These are phyloP conservation scores for Acanthamoeba culbertsoni DNA, from an alignment of 208 protist species.

Conservation along the genomic window DNA sequence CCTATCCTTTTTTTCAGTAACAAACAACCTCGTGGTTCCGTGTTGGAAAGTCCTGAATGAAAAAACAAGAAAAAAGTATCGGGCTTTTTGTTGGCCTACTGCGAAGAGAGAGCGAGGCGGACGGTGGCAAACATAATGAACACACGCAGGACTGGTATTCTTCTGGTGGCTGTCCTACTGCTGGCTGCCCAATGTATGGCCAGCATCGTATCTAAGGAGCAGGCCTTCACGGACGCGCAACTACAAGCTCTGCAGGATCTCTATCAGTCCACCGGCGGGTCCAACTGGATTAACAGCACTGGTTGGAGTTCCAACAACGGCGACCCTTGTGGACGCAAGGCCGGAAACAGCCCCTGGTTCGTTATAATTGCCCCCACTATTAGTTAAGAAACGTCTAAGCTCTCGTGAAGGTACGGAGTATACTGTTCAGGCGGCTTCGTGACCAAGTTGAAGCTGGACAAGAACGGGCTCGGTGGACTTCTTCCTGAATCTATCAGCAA, in stretches of 20 bases:
- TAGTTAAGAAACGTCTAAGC: background rate
- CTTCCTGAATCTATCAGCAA: background rate
- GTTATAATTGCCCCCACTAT: background rate
- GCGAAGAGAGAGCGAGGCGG: no score
- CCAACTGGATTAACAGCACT: background rate
- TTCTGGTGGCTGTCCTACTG: no score
- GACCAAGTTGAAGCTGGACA: background rate
- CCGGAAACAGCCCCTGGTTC: background rate
- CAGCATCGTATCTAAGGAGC: no score
- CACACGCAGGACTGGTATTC: no score
- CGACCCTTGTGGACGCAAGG: background rate
- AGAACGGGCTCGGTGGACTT: background rate
- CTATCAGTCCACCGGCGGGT: background rate
- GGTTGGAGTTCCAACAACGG: background rate
- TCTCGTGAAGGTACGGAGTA: background rate
- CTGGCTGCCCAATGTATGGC: no score
- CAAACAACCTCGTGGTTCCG: no score
- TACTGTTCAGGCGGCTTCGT: background rate
- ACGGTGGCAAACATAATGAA: no score
- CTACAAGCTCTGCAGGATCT: background rate
- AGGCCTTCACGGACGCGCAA: background rate
- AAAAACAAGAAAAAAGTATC: no score
- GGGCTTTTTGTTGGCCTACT: no score
- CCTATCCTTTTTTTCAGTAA: no score
- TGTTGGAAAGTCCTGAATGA: no score